These are phyloP conservation scores for Globomyces pollinis-pini DNA, from an alignment of 192 early-diverging fungal species.

Conservation along the genomic window DNA sequence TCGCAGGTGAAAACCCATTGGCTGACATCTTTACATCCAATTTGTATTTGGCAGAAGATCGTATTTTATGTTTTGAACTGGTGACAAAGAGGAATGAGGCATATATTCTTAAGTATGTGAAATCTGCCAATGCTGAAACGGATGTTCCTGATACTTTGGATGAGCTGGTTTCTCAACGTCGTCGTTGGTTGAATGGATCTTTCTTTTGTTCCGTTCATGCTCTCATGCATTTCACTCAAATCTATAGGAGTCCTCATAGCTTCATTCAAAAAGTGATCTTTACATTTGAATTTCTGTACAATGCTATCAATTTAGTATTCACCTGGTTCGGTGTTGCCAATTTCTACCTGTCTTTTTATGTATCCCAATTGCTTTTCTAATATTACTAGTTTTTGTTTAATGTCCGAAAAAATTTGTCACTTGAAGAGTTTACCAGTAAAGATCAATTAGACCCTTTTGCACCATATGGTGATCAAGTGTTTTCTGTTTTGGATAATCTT, in stretches of 20 bases:
- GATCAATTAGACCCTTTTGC: slow-evolving; percentile 49
- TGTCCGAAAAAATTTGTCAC: background rate
- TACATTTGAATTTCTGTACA: slow-evolving; percentile 23
- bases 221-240: slow-evolving; percentile 56
- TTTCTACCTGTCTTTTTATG: slow-evolving; percentile 51
- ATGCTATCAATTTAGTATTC: background rate
- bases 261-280: slow-evolving; percentile 52
- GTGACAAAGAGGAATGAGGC: slow-evolving; percentile 66
- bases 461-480: slow-evolving; percentile 32
- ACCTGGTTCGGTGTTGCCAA: slow-evolving; percentile 15
- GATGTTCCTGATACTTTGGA: slow-evolving; percentile 71
- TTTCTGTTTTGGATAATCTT: slow-evolving; percentile 26
- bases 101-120: slow-evolving; percentile 52
- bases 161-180: slow-evolving; percentile 66
- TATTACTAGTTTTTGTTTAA: slow-evolving; percentile 19
- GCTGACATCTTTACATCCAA: slow-evolving; percentile 59
- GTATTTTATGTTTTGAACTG: slow-evolving; percentile 79
- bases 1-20: slow-evolving; percentile 64
- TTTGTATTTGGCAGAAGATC: slow-evolving; percentile 67
- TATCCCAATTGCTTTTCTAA: slow-evolving; percentile 4
- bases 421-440: slow-evolving; percentile 2
- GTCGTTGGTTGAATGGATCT: slow-evolving; percentile 80
- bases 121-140: slow-evolving; percentile 63
- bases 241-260: slow-evolving; percentile 62
- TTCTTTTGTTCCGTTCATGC: slow-evolving; percentile 75